These are phyloP conservation scores for Plenodomus tracheiphilus DNA, from an alignment of 2,329 filamentous ascomycete species.

Conservation along the genomic window DNA sequence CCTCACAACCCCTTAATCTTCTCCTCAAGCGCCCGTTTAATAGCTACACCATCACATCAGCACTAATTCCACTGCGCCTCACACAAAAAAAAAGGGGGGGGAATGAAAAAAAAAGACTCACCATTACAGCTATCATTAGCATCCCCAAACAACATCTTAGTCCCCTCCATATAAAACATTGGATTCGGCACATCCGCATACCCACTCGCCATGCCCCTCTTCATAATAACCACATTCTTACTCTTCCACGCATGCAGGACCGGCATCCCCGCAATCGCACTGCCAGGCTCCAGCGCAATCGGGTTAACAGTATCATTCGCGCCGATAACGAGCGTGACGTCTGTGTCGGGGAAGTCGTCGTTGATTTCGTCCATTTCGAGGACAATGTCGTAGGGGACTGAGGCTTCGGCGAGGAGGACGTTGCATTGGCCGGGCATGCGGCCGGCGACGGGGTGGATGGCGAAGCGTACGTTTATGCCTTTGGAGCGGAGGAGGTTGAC, in stretches of 20 bases:
- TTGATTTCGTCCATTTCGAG: conserved; percentile 97
- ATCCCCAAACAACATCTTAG: conserved; percentile 91
- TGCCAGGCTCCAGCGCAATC: conserved; percentile 80
- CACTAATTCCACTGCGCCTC: background rate
- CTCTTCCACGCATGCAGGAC: conserved; percentile 93
- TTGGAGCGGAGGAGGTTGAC: conserved; percentile 72
- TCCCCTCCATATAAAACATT: conserved; percentile 90
- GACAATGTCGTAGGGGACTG: conserved; percentile 88
- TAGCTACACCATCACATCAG: conserved; percentile 31
- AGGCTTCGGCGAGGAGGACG: conserved; percentile 83
- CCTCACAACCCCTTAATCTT: conserved; percentile 34
- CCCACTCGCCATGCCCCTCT: conserved; percentile 83
- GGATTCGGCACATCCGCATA: conserved; percentile 92
- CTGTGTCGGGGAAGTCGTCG: conserved; percentile 84
- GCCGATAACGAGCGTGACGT: conserved; percentile 85
- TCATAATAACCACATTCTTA: conserved; percentile 92
- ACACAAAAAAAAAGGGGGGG: too few relatives aligned
- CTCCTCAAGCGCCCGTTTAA: conserved; percentile 43
- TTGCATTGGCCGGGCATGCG: conserved; percentile 95
- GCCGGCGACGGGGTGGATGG: conserved; percentile 87
- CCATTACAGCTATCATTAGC: conserved; percentile 81
- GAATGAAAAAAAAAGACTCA: too few relatives aligned
- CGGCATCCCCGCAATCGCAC: conserved; percentile 88
- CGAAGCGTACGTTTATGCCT: conserved; percentile 81
- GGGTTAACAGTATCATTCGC: conserved; percentile 94